Evolutionary conservation across 176 grass and related monocot genomes (phyloP), one percentile per base, ranked within the genome.

Genomic region (Ananas comosus): DNA sequence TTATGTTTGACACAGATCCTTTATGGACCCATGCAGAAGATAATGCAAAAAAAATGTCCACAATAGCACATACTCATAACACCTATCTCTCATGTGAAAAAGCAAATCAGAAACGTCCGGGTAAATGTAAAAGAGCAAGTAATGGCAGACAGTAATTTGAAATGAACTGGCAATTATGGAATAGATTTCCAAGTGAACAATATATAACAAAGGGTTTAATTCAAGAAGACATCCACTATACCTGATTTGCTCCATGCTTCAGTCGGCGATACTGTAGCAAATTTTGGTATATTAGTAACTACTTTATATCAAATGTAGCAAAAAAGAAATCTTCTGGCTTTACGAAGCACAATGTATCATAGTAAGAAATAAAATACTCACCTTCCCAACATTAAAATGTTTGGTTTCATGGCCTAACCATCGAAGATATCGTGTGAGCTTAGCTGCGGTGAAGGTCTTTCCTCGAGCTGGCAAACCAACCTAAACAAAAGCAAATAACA

Each of bases 321-420:
- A 59, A 52, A 80, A 14, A 42, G 56, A 50, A 10, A 69, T 69
- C 72, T 61, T 3, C 49, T 10, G 58, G 47, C 16, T 63, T 69
- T 53, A 33, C 67, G 17, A 3, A 52, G 18, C 24, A 69, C 64
- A 68, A 75, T 73, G 28, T 75, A 73, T 42, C 33, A 42, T 6
- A 42, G 33, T 42, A 42, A 42, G 33, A 42, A 80, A 52, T 11
- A 19, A 74, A 76, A 68, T 74, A 57, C 53, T 81, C 70, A 97
- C 94, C 89, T 97, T 97, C 53, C 89, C 94, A 77, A 97, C 89
- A 86, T 97, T 97, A 80, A 97, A 97, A 84, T 97, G 94, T 71
- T 92, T 97, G 67, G 93, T 97, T 90, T 92, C 89, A 80, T 97
- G 93, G 79, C 93, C 93, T 79, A 92, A 85, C 93, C 93, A 97